These are phyloP conservation scores for Saccharomycopsis fodiens DNA, from an alignment of 805 yeast genomes.

Conservation along the genomic window DNA sequence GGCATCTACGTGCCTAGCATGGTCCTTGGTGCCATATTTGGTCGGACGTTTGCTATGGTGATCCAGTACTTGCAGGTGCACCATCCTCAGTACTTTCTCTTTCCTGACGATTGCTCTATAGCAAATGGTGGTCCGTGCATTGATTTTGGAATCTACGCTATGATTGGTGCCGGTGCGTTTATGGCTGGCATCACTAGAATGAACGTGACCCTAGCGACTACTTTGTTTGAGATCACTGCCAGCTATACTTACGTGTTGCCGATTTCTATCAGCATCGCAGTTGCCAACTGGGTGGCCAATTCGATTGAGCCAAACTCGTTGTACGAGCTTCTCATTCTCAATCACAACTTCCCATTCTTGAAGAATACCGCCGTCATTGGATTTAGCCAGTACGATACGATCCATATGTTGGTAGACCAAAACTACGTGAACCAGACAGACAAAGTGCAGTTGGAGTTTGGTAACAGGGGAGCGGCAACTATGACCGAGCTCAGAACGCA, in stretches of 20 bases:
- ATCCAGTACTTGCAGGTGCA: slow-evolving; percentile 32
- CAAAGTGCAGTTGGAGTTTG: slow-evolving; percentile 16
- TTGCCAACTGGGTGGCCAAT: slow-evolving; percentile 50
- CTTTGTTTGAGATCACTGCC: slow-evolving; percentile 47
- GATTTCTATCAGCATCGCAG: slow-evolving; percentile 46
- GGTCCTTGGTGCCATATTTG: slow-evolving; percentile 57
- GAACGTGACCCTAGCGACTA: slow-evolving; percentile 46
- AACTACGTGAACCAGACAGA: slow-evolving; percentile 13
- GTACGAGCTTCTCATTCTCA: slow-evolving; percentile 39
- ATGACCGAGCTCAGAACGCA: slow-evolving; percentile 29
- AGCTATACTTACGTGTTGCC: slow-evolving; percentile 51
- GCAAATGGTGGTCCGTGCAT: slow-evolving; percentile 27
- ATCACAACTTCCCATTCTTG: slow-evolving; percentile 48
- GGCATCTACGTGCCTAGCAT: slow-evolving; percentile 59
- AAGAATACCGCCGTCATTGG: slow-evolving; percentile 33
- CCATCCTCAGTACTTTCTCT: slow-evolving; percentile 22
- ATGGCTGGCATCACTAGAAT: slow-evolving; percentile 52
- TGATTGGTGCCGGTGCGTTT: slow-evolving; percentile 49
- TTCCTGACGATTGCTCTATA: not conserved
- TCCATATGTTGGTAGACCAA: slow-evolving; percentile 24
- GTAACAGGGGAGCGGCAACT: slow-evolving; percentile 18
- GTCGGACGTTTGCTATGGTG: slow-evolving; percentile 39
- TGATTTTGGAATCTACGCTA: slow-evolving; percentile 44
- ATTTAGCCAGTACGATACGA: slow-evolving; percentile 27
- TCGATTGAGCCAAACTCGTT: slow-evolving; percentile 43